Percentiles rank a stretch among this genome's conserved stretches.
Conservation (phyloP, 1,284 basidiomycete genomes). For the Ustilago nuda region DNA sequence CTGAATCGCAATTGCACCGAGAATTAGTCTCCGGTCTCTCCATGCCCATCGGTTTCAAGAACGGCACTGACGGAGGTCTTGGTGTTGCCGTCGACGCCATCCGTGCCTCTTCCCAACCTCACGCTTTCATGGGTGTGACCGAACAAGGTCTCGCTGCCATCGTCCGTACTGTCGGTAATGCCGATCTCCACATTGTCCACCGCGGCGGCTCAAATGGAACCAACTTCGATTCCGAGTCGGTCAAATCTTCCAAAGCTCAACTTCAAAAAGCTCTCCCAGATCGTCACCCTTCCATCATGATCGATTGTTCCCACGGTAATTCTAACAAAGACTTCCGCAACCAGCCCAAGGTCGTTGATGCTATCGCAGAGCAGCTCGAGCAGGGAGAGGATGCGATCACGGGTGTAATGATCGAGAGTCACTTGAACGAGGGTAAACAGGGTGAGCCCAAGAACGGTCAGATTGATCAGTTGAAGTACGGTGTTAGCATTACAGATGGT, state of each 20-base stretch:
- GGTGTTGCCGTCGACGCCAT: constrained; percentile 69
- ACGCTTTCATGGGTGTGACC: constrained; percentile 69
- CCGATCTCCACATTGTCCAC: constrained; percentile 68
- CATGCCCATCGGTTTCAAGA: constrained; percentile 87
- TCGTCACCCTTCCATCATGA: constrained; percentile 64
- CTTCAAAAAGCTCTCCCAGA: constrained; percentile 71
- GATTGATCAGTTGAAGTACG: constrained; percentile 63
- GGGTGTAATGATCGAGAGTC: constrained; percentile 96
- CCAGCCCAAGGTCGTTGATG: constrained; percentile 74
- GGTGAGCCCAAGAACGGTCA: constrained; percentile 66
- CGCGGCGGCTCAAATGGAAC: constrained; percentile 67
- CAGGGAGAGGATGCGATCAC: constrained; percentile 84
- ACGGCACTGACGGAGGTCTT: constrained; percentile 90
- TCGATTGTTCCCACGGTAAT: constrained; percentile 69
- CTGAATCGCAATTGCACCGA: constrained; percentile 73
- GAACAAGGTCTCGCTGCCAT: constrained; percentile 81
- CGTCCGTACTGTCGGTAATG: constrained; percentile 92
- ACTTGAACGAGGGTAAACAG: constrained; percentile 77
- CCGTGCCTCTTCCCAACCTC: constrained; percentile 62
- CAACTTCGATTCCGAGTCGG: constrained; percentile 76
- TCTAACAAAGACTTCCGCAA: constrained; percentile 69
- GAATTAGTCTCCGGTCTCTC: constrained; percentile 69
- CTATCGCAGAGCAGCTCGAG: constrained; percentile 82
- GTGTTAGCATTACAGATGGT: constrained; percentile 71
- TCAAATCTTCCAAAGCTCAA: constrained; percentile 81